A percentile compares a stretch with the other conserved stretches of the same genome.
Evolutionary conservation across 305 asterid species (phyloP).

Genomic region (Solanum chacoense): DNA sequence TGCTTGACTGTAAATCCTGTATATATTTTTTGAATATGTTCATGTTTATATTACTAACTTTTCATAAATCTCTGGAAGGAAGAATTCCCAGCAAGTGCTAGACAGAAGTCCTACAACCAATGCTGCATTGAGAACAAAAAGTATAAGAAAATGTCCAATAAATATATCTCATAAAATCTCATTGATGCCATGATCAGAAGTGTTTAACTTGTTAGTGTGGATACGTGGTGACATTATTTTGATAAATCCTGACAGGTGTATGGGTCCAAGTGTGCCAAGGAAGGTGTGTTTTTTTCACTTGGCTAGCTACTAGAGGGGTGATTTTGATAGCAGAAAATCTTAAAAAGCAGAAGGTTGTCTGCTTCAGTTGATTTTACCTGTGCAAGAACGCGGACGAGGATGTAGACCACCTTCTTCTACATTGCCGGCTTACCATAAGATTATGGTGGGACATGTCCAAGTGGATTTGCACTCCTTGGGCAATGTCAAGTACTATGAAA

Average conservation of each 20-base stretch:
- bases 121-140: background rate
- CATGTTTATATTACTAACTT: background rate
- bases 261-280: background rate
- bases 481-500: background rate
- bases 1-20: background rate
- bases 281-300: background rate
- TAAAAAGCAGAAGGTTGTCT: background rate
- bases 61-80: background rate
- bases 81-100: background rate
- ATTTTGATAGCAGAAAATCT: background rate
- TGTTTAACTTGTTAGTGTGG: background rate
- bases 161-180: background rate
- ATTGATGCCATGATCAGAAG: background rate
- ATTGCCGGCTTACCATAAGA: background rate
- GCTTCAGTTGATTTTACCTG: background rate
- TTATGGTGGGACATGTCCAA: background rate
- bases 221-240: background rate
- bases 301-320: background rate
- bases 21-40: background rate
- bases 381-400: background rate
- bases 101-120: background rate
- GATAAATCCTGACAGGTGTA: background rate
- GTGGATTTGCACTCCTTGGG: background rate
- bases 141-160: background rate
- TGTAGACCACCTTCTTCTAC: background rate